Percentiles rank a stretch among this genome's conserved stretches.
phyloP scores from a whole-genome alignment of 2,329 filamentous ascomycete species.

The Exophiala spinifera region DNA sequence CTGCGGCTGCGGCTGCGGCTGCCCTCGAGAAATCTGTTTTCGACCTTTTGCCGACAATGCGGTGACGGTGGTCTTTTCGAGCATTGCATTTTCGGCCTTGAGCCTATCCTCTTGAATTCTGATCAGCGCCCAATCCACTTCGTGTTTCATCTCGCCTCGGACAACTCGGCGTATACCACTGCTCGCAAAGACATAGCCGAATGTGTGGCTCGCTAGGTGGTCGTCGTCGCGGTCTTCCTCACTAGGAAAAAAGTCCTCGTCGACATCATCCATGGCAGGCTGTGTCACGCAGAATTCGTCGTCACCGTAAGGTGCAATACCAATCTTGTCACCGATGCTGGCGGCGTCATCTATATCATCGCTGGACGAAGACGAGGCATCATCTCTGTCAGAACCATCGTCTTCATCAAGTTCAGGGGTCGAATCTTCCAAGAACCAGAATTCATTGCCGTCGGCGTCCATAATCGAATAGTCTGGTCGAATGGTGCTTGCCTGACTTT shows the following conservation, averaged over 20 bases:
- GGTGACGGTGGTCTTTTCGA: constrained; percentile 34
- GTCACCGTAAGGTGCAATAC: constrained; percentile 50
- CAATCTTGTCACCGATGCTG: constrained; percentile 64
- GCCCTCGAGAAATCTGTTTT: constrained; percentile 11
- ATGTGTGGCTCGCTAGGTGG: constrained; percentile 72
- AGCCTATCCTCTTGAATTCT: constrained; percentile 69
- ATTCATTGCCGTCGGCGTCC: constrained; percentile 41
- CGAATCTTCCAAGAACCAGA: constrained; percentile 45
- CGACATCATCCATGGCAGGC: constrained; percentile 83
- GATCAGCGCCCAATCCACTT: constrained; percentile 94
- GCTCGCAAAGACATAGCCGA: constrained; percentile 84
- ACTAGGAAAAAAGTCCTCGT: constrained; percentile 74
- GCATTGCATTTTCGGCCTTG: constrained; percentile 68
- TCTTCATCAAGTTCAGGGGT: constrained; percentile 39
- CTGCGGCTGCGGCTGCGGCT: neutral
- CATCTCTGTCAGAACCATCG: constrained; percentile 54
- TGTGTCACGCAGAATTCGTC: constrained; percentile 82
- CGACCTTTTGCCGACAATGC: neutral
- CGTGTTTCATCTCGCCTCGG: constrained; percentile 71
- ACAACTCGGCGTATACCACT: constrained; percentile 79
- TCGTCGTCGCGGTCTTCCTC: constrained; percentile 74
- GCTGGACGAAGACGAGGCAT: constrained; percentile 29
- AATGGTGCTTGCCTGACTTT: constrained; percentile 28
- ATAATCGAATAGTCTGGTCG: constrained; percentile 35
- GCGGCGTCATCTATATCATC: constrained; percentile 47